phyloP scores from a whole-genome alignment of 306 rosid genomes.

The Dryas alaskensis region DNA sequence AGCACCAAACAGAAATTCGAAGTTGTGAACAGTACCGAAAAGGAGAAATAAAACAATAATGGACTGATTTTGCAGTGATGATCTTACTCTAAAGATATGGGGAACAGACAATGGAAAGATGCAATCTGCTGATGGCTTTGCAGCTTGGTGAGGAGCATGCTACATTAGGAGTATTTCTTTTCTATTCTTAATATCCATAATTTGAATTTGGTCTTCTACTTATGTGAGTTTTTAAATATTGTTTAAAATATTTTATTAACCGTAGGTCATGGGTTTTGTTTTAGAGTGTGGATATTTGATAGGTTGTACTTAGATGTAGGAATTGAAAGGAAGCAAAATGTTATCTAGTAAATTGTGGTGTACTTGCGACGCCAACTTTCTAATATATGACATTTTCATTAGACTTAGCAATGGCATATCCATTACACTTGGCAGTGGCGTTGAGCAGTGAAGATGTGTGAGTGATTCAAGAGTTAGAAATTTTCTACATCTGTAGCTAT shows the following conservation, averaged over 20 bases:
- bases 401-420: background rate
- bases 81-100: conserved; percentile 88
- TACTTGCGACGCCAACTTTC: background rate
- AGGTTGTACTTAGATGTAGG: conserved; percentile 15
- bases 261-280: background rate
- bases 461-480: background rate
- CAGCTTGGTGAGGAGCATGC: conserved; percentile 67
- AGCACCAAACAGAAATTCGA: background rate
- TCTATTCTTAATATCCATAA: background rate
- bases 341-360: background rate
- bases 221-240: background rate
- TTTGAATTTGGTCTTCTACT: background rate
- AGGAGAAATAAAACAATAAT: conserved; percentile 7
- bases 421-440: background rate
- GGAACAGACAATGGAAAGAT: conserved; percentile 50
- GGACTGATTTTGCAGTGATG: conserved; percentile 62
- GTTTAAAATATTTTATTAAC: background rate
- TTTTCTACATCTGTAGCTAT: background rate
- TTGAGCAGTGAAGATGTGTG: background rate
- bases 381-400: background rate
- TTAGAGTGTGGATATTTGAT: background rate
- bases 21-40: background rate
- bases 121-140: conserved; percentile 57
- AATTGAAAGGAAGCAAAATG: background rate
- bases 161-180: background rate